Evolutionary conservation across 139 green algal species (phyloP).

Genomic region (Zygnema cylindricum): DNA sequence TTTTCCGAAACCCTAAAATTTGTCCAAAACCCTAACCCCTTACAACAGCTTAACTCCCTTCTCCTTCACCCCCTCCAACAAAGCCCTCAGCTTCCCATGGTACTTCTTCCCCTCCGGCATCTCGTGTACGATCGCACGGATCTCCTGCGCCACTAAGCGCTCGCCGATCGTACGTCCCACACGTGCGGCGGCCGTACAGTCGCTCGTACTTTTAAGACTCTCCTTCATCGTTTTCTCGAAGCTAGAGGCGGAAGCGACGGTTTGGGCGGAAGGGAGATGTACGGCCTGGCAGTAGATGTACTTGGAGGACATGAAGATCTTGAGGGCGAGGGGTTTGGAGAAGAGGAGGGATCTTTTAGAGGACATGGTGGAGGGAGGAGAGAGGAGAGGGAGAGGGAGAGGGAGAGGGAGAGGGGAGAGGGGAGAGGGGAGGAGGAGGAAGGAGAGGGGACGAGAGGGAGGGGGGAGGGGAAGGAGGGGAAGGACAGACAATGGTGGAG

Average conservation of each 20-base stretch:
- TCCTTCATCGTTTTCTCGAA: not conserved
- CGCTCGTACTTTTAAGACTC: not conserved
- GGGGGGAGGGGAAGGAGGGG: no score
- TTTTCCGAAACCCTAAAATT: not conserved
- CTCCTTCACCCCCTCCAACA: not conserved
- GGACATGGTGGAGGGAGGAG: no score
- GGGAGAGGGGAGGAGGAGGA: no score
- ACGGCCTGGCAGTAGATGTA: constrained; percentile 4
- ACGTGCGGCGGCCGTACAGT: not conserved
- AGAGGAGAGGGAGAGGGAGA: no score
- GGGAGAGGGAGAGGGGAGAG: no score
- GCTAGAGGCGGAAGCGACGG: not conserved
- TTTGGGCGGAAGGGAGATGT: not conserved
- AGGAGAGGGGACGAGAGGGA: no score
- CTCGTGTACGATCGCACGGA: not conserved
- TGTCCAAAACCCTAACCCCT: not conserved
- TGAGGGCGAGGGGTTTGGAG: constrained; percentile 1
- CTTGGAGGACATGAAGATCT: constrained; percentile 23
- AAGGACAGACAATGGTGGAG: no score
- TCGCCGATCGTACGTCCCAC: not conserved
- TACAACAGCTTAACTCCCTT: not conserved
- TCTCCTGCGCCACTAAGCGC: not conserved
- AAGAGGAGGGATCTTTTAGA: not conserved
- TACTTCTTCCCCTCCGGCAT: constrained; percentile 4
- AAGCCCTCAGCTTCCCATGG: constrained; percentile 13